Conservation (phyloP, 306 rosid species). For the Cercis canadensis region DNA sequence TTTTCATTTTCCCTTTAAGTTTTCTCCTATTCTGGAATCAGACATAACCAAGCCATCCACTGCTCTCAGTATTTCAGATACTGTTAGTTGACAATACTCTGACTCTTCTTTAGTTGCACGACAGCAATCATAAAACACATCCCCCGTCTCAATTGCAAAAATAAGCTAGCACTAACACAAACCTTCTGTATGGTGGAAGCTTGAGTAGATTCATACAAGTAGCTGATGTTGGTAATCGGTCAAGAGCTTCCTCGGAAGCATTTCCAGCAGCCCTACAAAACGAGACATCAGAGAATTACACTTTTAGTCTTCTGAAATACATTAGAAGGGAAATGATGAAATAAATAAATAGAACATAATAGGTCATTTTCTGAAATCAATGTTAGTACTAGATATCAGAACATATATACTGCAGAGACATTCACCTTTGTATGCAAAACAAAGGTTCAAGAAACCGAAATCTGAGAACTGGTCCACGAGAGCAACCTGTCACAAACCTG, state of each 20-base stretch:
- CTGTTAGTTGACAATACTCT: conserved; percentile 15
- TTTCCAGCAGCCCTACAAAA: conserved; percentile 79
- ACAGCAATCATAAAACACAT: neutral
- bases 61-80: conserved; percentile 3
- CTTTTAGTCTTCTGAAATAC: conserved; percentile 6
- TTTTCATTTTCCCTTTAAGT: too few species aligned
- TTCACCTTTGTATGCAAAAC: conserved; percentile 94
- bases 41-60: neutral
- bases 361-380: conserved; percentile 14
- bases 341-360: neutral
- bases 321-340: too few species aligned
- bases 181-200: conserved; percentile 99
- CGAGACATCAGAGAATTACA: conserved; percentile 33
- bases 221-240: conserved; percentile 91
- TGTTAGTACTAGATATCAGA: neutral
- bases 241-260: conserved; percentile 92
- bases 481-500: conserved; percentile 98
- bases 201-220: conserved; percentile 97
- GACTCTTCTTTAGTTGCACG: conserved; percentile 1
- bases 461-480: conserved; percentile 96
- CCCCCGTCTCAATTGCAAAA: conserved; percentile 14
- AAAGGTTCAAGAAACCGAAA: conserved; percentile 86
- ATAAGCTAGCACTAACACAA: conserved; percentile 46
- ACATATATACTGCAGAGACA: neutral
- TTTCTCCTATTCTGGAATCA: too few species aligned